A percentile compares a stretch with the other conserved stretches of the same genome.
Conservation (phyloP, 305 asterid species). For the Fraxinus sp. region DNA sequence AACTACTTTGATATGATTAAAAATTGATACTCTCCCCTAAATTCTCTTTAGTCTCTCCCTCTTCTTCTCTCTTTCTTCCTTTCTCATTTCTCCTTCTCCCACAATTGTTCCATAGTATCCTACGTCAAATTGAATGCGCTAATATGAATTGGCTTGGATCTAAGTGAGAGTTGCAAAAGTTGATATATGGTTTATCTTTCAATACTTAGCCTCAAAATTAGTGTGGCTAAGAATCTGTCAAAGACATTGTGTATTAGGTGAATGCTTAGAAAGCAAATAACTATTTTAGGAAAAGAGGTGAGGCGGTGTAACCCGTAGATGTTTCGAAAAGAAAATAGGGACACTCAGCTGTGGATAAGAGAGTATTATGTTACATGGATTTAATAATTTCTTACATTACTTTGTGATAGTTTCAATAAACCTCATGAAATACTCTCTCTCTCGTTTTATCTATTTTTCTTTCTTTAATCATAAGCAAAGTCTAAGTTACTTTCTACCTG, state of each 20-base stretch:
- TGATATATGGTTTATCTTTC: background rate
- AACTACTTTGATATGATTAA: background rate
- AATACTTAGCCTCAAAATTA: background rate
- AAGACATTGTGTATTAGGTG: background rate
- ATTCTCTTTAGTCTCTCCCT: background rate
- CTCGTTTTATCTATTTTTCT: constrained; percentile 8
- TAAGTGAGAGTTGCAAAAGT: background rate
- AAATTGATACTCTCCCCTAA: background rate
- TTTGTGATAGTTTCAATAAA: background rate
- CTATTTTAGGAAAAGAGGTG: background rate
- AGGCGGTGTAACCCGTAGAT: background rate
- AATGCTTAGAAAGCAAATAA: background rate
- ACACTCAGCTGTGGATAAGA: background rate
- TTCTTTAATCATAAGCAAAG: background rate
- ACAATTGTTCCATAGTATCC: background rate
- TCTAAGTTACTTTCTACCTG: constrained; percentile 21
- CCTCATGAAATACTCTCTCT: constrained; percentile 19
- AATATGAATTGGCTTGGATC: background rate
- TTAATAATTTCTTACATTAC: constrained; percentile 14
- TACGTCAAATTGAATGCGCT: background rate
- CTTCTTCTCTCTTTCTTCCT: background rate
- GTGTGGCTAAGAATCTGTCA: background rate
- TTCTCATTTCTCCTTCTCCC: background rate
- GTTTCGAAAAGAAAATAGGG: background rate
- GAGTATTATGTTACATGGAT: constrained; percentile 12